Evolutionary conservation across 2,329 filamentous ascomycete genomes (phyloP), one percentile per base, ranked within the genome.

Genomic region (Nemania diffusa): DNA sequence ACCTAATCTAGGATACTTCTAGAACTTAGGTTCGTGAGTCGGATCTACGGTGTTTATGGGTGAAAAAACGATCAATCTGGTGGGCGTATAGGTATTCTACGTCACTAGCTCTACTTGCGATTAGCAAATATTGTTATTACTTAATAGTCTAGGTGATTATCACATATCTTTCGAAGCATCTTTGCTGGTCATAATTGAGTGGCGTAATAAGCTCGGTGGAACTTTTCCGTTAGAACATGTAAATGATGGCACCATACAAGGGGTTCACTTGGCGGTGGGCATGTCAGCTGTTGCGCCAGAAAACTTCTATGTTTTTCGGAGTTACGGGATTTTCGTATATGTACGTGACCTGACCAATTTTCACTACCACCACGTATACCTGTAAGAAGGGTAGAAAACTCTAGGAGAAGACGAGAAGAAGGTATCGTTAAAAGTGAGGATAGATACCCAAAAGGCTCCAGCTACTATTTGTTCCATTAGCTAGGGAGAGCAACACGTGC

Each of bases 271-370:
- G 27, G 64, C 58, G 48, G 22, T 9, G 27, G 56, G 56, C 48
- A 61, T 60, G 65, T 57, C 32, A 46, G 55, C 57, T 50, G 34
- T 34, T 37, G 5, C 60, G 53, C 52, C 17, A 59, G 34, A 29
- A 22, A 50, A 6, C 24, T 17, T 50, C 27, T 27, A 15, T 27
- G 15, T 24, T 17, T 17, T 27, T 7, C 22, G 9, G 20, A 24
- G 37, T 17, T 6, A 17, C 15, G 9, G 44, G 9, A 48, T 24
- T 2, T 6, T 11, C n/a, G n/a, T n/a, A n/a, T n/a, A n/a, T 50
- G 17, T 50, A 15, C 46, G 17, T 13, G 24, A 27, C 27, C 46
- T 50, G 2, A 24, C 8, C 9, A 13, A 48, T 24, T 9, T 48
- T 9, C n/a, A 6, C 22, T 20, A 9, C 17, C 40, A 44, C 20